Evolutionary conservation across 208 protist genomes (phyloP).

Genomic region (Crithidia brevicula): DNA sequence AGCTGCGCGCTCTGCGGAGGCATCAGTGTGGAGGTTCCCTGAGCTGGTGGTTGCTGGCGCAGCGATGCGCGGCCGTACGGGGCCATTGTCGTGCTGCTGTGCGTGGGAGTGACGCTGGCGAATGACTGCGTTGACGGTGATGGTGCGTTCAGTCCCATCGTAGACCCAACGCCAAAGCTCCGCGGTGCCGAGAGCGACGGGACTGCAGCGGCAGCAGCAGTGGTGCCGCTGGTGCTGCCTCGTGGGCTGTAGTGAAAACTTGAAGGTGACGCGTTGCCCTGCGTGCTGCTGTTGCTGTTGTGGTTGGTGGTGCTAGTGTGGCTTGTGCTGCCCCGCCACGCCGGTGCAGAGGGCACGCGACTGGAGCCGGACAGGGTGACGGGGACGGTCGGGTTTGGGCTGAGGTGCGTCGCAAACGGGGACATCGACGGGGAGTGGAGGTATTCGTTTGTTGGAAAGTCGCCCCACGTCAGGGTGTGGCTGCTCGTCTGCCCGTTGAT

Average conservation of each 20-base stretch:
- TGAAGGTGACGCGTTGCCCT: background rate
- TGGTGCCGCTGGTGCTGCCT: background rate
- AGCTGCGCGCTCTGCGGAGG: background rate
- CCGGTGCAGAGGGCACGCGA: background rate
- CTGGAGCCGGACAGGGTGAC: background rate
- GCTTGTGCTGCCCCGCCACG: too few species aligned
- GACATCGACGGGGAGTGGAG: constrained; percentile 20
- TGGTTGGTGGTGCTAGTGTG: background rate
- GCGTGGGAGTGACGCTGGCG: background rate
- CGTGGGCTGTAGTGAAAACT: too few species aligned
- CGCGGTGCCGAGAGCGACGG: constrained; percentile 5
- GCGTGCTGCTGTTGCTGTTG: background rate
- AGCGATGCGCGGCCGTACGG: background rate
- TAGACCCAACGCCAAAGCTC: background rate
- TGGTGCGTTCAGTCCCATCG: background rate
- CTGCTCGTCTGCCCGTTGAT: constrained; percentile 1
- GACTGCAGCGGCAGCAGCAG: background rate
- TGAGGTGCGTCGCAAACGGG: constrained; percentile 11
- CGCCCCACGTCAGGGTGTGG: constrained; percentile 11
- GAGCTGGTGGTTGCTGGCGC: background rate
- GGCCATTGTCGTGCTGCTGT: constrained; percentile 6
- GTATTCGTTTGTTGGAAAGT: constrained; percentile 15
- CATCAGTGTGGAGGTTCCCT: background rate
- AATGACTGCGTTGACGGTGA: background rate
- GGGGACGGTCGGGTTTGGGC: background rate